phyloP scores from a whole-genome alignment of 108 stramenopile genomes.

The Mayamaea pseudoterrestris region DNA sequence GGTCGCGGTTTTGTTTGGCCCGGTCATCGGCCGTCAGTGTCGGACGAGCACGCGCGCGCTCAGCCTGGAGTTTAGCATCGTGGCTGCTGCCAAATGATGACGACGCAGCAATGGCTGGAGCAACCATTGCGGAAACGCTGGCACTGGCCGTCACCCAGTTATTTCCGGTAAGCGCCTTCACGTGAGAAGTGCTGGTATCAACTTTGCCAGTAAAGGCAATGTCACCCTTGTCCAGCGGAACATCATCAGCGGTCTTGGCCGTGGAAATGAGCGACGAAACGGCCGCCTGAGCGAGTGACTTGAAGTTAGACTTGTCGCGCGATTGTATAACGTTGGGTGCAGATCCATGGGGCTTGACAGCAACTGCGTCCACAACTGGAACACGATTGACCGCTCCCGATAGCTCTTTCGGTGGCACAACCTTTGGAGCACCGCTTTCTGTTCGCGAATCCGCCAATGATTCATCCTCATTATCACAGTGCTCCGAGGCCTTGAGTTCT shows the following conservation, averaged over 20 bases:
- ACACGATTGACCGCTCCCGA: not conserved
- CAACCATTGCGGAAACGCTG: slow-evolving; percentile 17
- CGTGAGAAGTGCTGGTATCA: slow-evolving; percentile 69
- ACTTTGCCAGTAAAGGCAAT: slow-evolving; percentile 18
- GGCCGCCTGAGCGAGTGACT: slow-evolving; percentile 64
- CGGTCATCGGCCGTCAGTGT: slow-evolving; percentile 79
- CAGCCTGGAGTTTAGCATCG: slow-evolving; percentile 37
- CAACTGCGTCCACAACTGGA: not conserved
- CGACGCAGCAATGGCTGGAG: slow-evolving; percentile 6
- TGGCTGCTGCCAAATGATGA: slow-evolving; percentile 5
- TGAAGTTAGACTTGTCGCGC: slow-evolving; percentile 43
- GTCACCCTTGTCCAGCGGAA: slow-evolving; percentile 2
- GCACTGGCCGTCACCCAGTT: slow-evolving; percentile 77
- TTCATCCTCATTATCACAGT: not conserved
- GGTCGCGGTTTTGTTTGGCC: slow-evolving; percentile 82
- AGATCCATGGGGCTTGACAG: not conserved
- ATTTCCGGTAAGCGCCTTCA: slow-evolving; percentile 70
- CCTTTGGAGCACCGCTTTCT: not conserved
- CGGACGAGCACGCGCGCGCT: slow-evolving; percentile 51
- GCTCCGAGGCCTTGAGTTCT: not conserved
- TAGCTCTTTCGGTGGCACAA: not conserved
- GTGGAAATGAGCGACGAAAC: slow-evolving; percentile 61
- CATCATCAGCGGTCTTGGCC: slow-evolving; percentile 8
- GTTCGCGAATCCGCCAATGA: not conserved
- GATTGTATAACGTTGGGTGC: not conserved